Base-by-base conservation (phyloP, 2,329 filamentous ascomycete species). In the Aureobasidium sp. region DNA sequence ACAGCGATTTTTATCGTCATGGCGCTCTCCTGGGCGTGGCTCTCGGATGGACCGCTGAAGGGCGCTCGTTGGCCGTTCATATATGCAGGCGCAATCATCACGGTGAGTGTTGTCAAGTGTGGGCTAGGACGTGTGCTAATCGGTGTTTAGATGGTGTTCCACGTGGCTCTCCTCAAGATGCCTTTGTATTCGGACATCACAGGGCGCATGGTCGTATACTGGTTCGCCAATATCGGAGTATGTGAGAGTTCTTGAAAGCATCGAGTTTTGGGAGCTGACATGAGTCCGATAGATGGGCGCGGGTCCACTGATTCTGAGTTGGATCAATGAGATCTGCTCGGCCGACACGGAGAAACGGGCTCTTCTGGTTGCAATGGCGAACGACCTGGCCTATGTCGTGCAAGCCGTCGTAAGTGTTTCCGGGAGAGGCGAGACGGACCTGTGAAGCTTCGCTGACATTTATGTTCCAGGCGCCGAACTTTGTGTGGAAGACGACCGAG, bases 51-150 rank as follows among this genome's bases (percentile, higher is more conserved):
- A 9, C 55, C 55, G n/a, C 25, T 58, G 55, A 58, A 58, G 27
- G 55, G 55, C 14, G 55, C 55, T 47, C 55, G 55, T n/a, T 58
- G 55, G 55, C 55, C 55, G 12, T 58, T 58, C 29, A 58, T 58
- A 36, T 58, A 58, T 27, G 41, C 44, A 9, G 55, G 55, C 31
- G 55, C 55, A 6, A 8, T 58, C 20, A 58, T 58, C 17, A 58
- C 55, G 0, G 55, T 48, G 17, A 37, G 55, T 39, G 20, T n/a
- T 3, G 8, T 20, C 11, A 2, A 5, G 17, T 20, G 3, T 45
- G 42, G 1, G 22, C 22, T 45, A 22, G 9, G 31, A 44, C 5
- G n/a, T 9, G 17, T 47, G 29, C 34, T 56, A 17, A 42, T 42
- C 34, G 29, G 34, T 7, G n/a, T n/a, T 14, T 20, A 58, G 55